Base-by-base conservation (phyloP, 2,329 filamentous ascomycete genomes). In the Aurifilum marmelostoma region DNA sequence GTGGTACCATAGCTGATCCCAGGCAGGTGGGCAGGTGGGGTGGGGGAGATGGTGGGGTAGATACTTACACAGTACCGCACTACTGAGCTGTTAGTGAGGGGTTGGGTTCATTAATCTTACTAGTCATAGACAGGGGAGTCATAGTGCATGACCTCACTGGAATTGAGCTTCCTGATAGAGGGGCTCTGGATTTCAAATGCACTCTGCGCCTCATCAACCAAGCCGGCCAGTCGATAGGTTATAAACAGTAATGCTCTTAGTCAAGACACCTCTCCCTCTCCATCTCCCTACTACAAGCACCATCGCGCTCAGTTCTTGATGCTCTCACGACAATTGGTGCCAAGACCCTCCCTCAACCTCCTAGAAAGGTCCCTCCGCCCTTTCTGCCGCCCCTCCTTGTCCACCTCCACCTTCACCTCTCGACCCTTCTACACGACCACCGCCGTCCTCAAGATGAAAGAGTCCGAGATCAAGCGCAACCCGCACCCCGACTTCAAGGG, bases 401-500 rank as follows among this genome's bases (percentile, higher is more conserved):
- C n/a, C 32, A 5, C 43, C 32, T 8, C 14, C 16, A 6, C 12
- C 43, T 50, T 24, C 29, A 11, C 39, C 39, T 32, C n/a, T 43
- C 47, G 41, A 54, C 43, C 41, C 27, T 18, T 56, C 54, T 16
- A 63, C 56, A 21, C 61, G 61, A 74, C 68, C 8, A 76, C 76
- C 75, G 75, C 75, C n/a, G 75, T 74, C n/a, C 70, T 72, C 61
- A 73, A 73, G 1, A 75, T 75, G 62, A 69, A 74, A 63, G 76
- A 76, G 64, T 73, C 73, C 43, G 74, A 74, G 83, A 87, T 71
- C 73, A 82, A 89, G 76, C 87, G 88, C 76, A 92, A 91, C 78
- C 88, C 88, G 1, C 91, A 93, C 79, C 87, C 87, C 2, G 90
- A 95, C 81, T 95, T 95, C 83, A 91, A 92, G 76, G 79, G 81